Conservation (phyloP, 2,329 filamentous ascomycete species). For the Neophaeococcomyces mojaviensis region DNA sequence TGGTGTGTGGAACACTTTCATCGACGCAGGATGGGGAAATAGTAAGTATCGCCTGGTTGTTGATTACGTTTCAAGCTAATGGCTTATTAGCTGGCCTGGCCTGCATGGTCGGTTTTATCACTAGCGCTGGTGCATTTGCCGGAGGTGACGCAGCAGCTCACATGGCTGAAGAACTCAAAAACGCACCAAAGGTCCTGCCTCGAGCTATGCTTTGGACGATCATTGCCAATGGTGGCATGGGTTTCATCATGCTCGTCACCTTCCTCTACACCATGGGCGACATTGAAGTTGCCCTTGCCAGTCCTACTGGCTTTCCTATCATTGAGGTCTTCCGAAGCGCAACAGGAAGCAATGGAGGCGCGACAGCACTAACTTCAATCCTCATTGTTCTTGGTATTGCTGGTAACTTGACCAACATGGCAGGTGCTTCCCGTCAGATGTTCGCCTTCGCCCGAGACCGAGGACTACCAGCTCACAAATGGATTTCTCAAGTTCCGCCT, state of each 20-base stretch:
- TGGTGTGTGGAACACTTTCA: constrained; percentile 33
- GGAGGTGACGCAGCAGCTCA: constrained; percentile 29
- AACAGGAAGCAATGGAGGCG: constrained; percentile 23
- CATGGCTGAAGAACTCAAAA: constrained; percentile 37
- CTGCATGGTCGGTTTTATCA: constrained; percentile 22
- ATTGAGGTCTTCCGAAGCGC: constrained; percentile 28
- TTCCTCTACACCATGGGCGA: constrained; percentile 33
- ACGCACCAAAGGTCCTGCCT: constrained; percentile 31
- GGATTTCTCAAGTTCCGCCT: constrained; percentile 13
- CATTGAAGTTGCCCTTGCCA: constrained; percentile 24
- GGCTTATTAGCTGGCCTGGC: constrained; percentile 32
- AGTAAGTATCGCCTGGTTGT: constrained; percentile 30
- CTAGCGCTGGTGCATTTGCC: constrained; percentile 17
- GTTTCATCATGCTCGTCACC: constrained; percentile 33
- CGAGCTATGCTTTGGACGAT: constrained; percentile 32
- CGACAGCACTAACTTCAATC: constrained; percentile 26
- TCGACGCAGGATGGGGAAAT: constrained; percentile 23
- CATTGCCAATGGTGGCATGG: constrained; percentile 31
- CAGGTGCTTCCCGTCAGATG: constrained; percentile 28
- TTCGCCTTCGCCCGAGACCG: constrained; percentile 34
- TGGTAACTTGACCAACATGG: constrained; percentile 27
- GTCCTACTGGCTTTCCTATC: constrained; percentile 28
- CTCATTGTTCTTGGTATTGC: constrained; percentile 28
- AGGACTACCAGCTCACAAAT: constrained; percentile 27
- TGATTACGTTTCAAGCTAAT: too few species aligned